phyloP scores from a whole-genome alignment of 2,329 filamentous ascomycete species.

The Exophiala phaeomuriformis region DNA sequence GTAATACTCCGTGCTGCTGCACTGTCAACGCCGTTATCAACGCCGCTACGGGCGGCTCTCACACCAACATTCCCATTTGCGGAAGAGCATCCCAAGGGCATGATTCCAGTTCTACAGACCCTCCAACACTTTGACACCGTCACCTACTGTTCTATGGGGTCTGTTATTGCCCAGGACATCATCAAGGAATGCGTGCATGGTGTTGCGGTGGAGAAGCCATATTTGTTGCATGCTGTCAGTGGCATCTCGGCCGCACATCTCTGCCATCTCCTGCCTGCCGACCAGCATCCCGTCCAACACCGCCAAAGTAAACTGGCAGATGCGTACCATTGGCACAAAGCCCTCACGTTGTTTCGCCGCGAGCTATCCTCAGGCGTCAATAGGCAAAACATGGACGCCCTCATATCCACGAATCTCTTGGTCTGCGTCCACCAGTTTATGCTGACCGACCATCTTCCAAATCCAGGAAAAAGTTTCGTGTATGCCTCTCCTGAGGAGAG shows the following conservation, averaged over 20 bases:
- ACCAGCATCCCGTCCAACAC: conserved; percentile 27
- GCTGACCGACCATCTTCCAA: conserved; percentile 1
- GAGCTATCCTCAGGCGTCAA: conserved; percentile 29
- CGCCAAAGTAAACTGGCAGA: conserved; percentile 23
- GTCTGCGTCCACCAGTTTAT: conserved; percentile 33
- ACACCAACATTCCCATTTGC: background rate
- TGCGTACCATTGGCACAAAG: conserved; percentile 35
- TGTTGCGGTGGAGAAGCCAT: conserved; percentile 29
- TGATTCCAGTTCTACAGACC: conserved; percentile 11
- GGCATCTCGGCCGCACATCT: conserved; percentile 32
- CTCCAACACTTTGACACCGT: conserved; percentile 16
- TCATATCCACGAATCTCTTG: conserved; percentile 36
- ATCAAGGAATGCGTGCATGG: background rate
- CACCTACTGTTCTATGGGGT: conserved; percentile 13
- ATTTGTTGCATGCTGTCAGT: conserved; percentile 35
- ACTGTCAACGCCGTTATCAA: background rate
- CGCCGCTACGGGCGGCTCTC: background rate
- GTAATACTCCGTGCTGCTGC: background rate
- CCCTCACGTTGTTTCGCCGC: conserved; percentile 32
- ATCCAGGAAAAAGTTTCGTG: conserved; percentile 11
- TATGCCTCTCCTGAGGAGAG: conserved; percentile 3
- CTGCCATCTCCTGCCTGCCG: conserved; percentile 27
- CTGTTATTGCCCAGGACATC: conserved; percentile 11
- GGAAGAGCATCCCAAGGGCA: conserved; percentile 4
- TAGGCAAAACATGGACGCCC: conserved; percentile 33